Conservation (phyloP, 805 yeast species). For the Starmerella gropengiesseri region DNA sequence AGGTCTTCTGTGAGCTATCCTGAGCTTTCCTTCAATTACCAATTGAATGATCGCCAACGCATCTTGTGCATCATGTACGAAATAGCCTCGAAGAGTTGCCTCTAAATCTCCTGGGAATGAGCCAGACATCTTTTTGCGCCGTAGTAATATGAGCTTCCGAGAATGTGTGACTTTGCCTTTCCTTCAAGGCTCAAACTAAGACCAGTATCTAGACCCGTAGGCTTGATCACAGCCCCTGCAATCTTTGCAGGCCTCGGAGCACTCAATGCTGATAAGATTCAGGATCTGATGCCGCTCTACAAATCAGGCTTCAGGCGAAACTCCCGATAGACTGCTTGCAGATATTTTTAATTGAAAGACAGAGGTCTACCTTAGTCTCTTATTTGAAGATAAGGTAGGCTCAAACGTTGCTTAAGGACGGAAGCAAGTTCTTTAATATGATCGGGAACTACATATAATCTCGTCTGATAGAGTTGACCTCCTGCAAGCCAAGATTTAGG, state of each 20-base stretch:
- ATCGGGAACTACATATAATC: conserved; percentile 1
- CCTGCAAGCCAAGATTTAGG: conserved; percentile 4
- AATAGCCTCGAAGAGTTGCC: conserved; percentile 58
- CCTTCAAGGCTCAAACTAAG: too few relatives aligned
- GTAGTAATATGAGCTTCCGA: too few relatives aligned
- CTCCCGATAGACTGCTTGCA: neutral
- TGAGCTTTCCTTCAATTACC: conserved; percentile 49
- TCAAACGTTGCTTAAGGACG: neutral
- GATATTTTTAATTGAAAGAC: neutral
- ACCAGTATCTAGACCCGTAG: too few relatives aligned
- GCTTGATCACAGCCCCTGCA: too few relatives aligned
- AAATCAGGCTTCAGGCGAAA: too few relatives aligned
- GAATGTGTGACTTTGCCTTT: too few relatives aligned
- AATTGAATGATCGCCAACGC: conserved; percentile 75
- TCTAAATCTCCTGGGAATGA: neutral
- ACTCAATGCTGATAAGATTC: too few relatives aligned
- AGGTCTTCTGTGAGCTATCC: conserved; percentile 64
- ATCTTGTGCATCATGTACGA: conserved; percentile 70
- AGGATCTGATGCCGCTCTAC: too few relatives aligned
- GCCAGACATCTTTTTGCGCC: neutral
- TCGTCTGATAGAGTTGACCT: neutral
- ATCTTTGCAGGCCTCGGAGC: too few relatives aligned
- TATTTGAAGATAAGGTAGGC: conserved; percentile 1
- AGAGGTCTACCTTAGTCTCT: neutral
- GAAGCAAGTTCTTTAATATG: conserved; percentile 7